These are phyloP conservation scores for Penicillium sclerotigenum DNA, from an alignment of 2,329 filamentous ascomycete genomes.

Conservation along the genomic window DNA sequence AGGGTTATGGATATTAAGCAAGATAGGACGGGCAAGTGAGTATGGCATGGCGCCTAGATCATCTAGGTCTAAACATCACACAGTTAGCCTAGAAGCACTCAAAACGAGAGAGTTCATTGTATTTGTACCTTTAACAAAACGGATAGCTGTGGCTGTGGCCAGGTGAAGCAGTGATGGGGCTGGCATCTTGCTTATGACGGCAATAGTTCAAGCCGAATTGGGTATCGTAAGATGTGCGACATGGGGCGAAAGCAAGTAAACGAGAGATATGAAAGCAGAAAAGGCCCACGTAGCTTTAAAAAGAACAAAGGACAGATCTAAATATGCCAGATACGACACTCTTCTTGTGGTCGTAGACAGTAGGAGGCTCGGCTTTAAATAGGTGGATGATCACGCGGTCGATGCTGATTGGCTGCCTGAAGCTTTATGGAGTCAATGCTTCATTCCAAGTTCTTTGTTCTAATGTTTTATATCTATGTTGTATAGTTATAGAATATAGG, in stretches of 20 bases:
- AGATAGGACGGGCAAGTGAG: slow-evolving; percentile 62
- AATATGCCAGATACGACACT: background rate
- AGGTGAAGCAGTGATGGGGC: slow-evolving; percentile 36
- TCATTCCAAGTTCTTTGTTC: background rate
- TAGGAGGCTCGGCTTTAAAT: background rate
- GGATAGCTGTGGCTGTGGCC: slow-evolving; percentile 36
- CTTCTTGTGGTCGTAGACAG: background rate
- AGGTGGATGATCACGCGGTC: background rate
- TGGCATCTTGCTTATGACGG: slow-evolving; percentile 28
- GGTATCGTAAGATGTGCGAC: background rate
- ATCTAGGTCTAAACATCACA: slow-evolving; percentile 50
- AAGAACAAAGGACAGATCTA: background rate
- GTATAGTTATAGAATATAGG: background rate
- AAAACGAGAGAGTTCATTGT: background rate
- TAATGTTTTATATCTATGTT: background rate
- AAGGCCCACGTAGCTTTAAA: background rate
- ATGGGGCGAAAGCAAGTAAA: slow-evolving; percentile 17
- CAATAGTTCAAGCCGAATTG: slow-evolving; percentile 5
- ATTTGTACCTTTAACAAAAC: slow-evolving; percentile 35
- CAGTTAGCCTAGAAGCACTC: background rate
- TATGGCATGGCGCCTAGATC: slow-evolving; percentile 72
- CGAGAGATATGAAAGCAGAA: background rate
- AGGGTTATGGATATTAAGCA: slow-evolving; percentile 68
- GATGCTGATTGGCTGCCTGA: background rate
- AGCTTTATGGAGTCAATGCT: background rate